A percentile compares a stretch with the other conserved stretches of the same genome.
These are phyloP conservation scores for Crucibulum laeve DNA, from an alignment of 768 basidiomycete genomes.

Conservation along the genomic window DNA sequence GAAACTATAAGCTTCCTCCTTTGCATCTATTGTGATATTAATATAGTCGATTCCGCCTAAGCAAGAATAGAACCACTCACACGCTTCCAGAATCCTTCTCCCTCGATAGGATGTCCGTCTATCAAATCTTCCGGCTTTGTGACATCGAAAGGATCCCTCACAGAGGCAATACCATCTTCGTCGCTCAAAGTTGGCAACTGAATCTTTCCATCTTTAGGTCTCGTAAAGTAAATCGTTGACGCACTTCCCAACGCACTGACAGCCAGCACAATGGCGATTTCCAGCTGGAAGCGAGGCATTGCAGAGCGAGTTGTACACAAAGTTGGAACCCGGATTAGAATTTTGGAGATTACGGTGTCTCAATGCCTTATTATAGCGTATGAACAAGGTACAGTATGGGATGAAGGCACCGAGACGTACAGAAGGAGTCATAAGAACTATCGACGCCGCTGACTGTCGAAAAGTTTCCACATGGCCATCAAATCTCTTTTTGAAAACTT, in stretches of 20 bases:
- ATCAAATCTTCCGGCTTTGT: constrained; percentile 58
- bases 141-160: constrained; percentile 36
- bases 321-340: too few relatives aligned
- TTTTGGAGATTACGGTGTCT: too few relatives aligned
- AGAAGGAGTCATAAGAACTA: too few relatives aligned
- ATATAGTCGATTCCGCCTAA: not conserved
- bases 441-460: too few relatives aligned
- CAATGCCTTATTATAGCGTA: too few relatives aligned
- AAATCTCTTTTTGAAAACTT: too few relatives aligned
- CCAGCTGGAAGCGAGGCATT: constrained; percentile 64
- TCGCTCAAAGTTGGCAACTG: constrained; percentile 17
- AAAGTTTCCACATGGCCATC: too few relatives aligned
- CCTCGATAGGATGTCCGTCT: constrained; percentile 27
- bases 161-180: constrained; percentile 5
- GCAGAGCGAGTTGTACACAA: too few relatives aligned
- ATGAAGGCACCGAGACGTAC: too few relatives aligned
- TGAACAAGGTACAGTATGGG: too few relatives aligned
- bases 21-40: constrained; percentile 44
- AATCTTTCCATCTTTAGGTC: constrained; percentile 37
- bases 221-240: constrained; percentile 31
- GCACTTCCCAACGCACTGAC: constrained; percentile 40
- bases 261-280: constrained; percentile 46
- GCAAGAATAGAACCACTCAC: constrained; percentile 26
- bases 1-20: constrained; percentile 51
- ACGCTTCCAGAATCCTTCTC: constrained; percentile 23